These are phyloP conservation scores for Millerozyma acaciae DNA, from an alignment of 805 yeast genomes.

Conservation along the genomic window DNA sequence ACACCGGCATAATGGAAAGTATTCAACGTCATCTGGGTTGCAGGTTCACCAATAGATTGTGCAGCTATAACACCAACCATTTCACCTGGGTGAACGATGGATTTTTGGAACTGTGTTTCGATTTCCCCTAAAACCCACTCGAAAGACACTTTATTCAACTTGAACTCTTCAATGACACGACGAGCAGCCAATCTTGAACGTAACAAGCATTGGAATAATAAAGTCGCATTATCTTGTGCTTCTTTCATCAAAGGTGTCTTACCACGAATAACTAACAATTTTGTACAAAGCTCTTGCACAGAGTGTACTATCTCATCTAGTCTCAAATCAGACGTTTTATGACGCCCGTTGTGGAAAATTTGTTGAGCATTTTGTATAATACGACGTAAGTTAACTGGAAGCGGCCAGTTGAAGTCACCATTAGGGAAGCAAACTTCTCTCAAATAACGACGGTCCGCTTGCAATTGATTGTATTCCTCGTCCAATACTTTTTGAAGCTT, in stretches of 20 bases:
- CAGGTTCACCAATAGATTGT: conserved; percentile 97
- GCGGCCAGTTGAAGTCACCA: conserved; percentile 96
- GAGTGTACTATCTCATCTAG: conserved; percentile 74
- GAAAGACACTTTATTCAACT: conserved; percentile 78
- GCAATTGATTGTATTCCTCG: conserved; percentile 75
- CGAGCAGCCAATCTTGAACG: conserved; percentile 90
- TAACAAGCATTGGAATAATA: conserved; percentile 83
- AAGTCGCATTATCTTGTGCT: conserved; percentile 90
- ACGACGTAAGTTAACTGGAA: conserved; percentile 96
- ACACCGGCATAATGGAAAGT: conserved; percentile 99
- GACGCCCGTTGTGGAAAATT: conserved; percentile 88
- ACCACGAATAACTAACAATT: conserved; percentile 79
- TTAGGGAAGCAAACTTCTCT: conserved; percentile 79
- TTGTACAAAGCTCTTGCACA: conserved; percentile 64
- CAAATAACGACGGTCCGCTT: conserved; percentile 71
- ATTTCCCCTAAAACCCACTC: conserved; percentile 96
- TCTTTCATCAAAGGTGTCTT: conserved; percentile 66
- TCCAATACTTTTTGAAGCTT: conserved; percentile 78
- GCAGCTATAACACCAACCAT: conserved; percentile 99
- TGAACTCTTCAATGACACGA: conserved; percentile 87
- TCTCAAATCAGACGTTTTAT: conserved; percentile 85
- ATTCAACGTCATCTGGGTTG: conserved; percentile 95
- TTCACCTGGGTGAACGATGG: conserved; percentile 94
- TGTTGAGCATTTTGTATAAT: conserved; percentile 96
- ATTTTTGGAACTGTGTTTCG: conserved; percentile 87